Conservation (phyloP, 2,329 filamentous ascomycete species). For the Simplicillium sp. region DNA sequence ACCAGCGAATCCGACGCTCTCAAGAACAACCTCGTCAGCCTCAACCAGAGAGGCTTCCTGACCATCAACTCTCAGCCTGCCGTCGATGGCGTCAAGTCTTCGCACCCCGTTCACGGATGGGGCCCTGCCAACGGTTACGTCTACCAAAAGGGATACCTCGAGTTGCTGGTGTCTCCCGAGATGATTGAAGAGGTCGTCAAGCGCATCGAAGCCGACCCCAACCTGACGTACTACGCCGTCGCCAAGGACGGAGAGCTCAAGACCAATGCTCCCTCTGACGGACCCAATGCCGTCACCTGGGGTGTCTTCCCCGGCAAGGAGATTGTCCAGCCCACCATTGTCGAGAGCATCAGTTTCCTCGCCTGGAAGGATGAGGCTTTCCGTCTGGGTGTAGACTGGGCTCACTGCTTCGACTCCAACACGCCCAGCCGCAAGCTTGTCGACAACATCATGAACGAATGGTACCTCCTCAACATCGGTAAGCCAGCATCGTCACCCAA, state of each 20-base stretch:
- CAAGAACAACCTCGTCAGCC: conserved; percentile 62
- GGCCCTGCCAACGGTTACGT: conserved; percentile 92
- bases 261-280: conserved; percentile 76
- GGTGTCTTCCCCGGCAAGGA: conserved; percentile 98
- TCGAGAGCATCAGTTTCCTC: conserved; percentile 93
- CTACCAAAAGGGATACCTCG: conserved; percentile 96
- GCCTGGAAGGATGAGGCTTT: conserved; percentile 99
- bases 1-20: conserved; percentile 74
- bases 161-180: conserved; percentile 76
- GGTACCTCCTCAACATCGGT: conserved; percentile 95
- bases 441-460: conserved; percentile 74
- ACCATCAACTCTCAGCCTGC: conserved; percentile 98
- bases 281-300: conserved; percentile 98
- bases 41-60: conserved; percentile 80
- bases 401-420: conserved; percentile 71
- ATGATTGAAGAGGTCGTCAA: conserved; percentile 68
- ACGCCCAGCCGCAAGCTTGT: conserved; percentile 74
- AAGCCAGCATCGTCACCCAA: conserved; percentile 23
- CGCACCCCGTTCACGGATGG: conserved; percentile 83
- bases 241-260: conserved; percentile 72
- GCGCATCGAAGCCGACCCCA: conserved; percentile 67
- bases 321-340: conserved; percentile 99
- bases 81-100: conserved; percentile 83
- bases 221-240: conserved; percentile 91
- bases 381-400: conserved; percentile 86